Evolutionary conservation across 495 filamentous ascomycete species (phyloP), one percentile per base, ranked within the genome.

Genomic region (Endocarpon pusillum): DNA sequence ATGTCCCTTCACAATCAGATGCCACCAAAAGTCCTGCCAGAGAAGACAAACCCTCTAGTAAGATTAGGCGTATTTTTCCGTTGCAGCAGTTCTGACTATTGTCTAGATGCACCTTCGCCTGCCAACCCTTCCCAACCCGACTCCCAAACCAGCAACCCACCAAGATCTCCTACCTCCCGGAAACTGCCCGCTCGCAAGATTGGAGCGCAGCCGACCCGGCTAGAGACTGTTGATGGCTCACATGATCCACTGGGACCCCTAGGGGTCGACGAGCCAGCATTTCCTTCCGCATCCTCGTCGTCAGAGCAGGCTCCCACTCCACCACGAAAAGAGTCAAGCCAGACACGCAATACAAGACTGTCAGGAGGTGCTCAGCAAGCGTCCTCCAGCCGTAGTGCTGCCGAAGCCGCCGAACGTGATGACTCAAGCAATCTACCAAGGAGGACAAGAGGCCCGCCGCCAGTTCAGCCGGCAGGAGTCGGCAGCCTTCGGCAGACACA

Each of bases 201-300:
- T 42, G 80, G 73, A 49, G 76, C 80, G 24, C 83, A 89, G 49
- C 67, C 79, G 21, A 91, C 81, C 24, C 73, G 73, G 27, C 67
- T 94, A 31, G 78, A 96, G 59, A 82, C 83, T 21, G 75, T 92
- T 39, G 83, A 87, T 46, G 81, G 94, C 49, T 77, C 83, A 27
- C 64, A 92, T 32, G 91, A 89, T 19, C 89, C 89, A n/a, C 67
- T 97, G 19, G 91, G 89, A 23, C 83, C 89, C 34, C 59, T 85
- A 2, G 76, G 78, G 16, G n/a, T n/a, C n/a, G n/a, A n/a, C n/a
- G 67, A 75, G 37, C 74, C 67, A 27, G 58, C 66, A 26, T 42
- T 48, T 38, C 47, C 57, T 19, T 46, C 54, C 32, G 25, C 40
- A 35, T 36, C 55, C 35, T 35, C 51, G 41, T 29, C 53, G 46